Evolutionary conservation across 257 asterid genomes (phyloP), one percentile per base, ranked within the genome.

Genomic region (Scutellaria baicalensis): DNA sequence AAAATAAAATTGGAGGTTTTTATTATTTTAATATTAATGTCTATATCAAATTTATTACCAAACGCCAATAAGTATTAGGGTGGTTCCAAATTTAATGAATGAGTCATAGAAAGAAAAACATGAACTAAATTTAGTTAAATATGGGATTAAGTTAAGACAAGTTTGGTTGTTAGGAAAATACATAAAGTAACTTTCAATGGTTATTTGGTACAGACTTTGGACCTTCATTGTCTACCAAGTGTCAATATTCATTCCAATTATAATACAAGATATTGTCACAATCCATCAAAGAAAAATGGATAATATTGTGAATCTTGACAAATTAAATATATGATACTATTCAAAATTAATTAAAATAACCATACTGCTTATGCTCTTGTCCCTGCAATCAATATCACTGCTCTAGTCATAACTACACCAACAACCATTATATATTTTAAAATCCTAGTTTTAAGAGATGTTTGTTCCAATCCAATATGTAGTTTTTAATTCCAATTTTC

Each of bases 121-220:
- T 27, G 4, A 27, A 4, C 3, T 27, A 27, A 27, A 27, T 27
- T 27, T 27, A 27, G 33, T 27, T 27, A 2, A 27, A 27, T 27
- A n/a, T 27, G 33, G 4, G 5, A 27, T 27, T 27, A 27, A 2
- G 4, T 1, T 27, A 27, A 27, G 33, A 27, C 33, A 27, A 27
- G 4, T 27, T 27, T 27, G 33, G 33, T 3, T 27, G 33, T 1
- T 27, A 27, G 33, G 33, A 27, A 27, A 6, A 62, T 45, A 59
- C 39, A 10, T 49, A 55, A 70, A 48, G 51, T 49, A 55, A 69
- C 71, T 45, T 45, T 35, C 31, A 69, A 63, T 75, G 48, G 71
- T 76, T 55, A 52, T 73, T 55, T 73, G 68, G 54, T 75, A 12
- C 48, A 45, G 14, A 50, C 70, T 76, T 70, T 64, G 80, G 80